These are phyloP conservation scores for Tylopilus sp. DNA, from an alignment of 768 basidiomycete species.

Conservation along the genomic window DNA sequence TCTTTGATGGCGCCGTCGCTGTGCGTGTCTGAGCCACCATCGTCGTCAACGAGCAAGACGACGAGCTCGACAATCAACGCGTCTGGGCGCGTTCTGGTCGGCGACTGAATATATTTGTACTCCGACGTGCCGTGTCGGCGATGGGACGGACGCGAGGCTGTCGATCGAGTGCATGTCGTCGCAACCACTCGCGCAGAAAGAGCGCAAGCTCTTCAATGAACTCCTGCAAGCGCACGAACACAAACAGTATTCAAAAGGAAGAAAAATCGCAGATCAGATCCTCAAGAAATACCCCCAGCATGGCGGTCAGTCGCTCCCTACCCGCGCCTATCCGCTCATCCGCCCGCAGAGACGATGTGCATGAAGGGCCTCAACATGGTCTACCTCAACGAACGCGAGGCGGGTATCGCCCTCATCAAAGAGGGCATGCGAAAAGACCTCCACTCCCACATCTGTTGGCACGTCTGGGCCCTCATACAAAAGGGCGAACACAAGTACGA, in stretches of 20 bases:
- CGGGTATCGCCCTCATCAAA: slow-evolving; percentile 81
- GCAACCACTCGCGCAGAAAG: slow-evolving; percentile 66
- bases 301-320: slow-evolving; percentile 66
- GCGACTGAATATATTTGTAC: background rate
- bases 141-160: background rate
- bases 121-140: slow-evolving; percentile 5
- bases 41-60: slow-evolving; percentile 16
- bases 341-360: slow-evolving; percentile 76
- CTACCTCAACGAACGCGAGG: slow-evolving; percentile 74
- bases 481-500: slow-evolving; percentile 94
- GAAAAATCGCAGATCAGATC: slow-evolving; percentile 89
- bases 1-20: slow-evolving; percentile 49
- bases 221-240: slow-evolving; percentile 85
- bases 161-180: slow-evolving; percentile 20
- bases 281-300: slow-evolving; percentile 95
- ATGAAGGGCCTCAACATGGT: slow-evolving; percentile 92
- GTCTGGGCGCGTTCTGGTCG: slow-evolving; percentile 12
- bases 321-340: slow-evolving; percentile 1
- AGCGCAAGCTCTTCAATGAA: slow-evolving; percentile 82
- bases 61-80: slow-evolving; percentile 11
- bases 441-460: slow-evolving; percentile 95
- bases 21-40: slow-evolving; percentile 79
- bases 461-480: slow-evolving; percentile 93
- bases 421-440: slow-evolving; percentile 79
- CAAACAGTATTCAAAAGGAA: slow-evolving; percentile 82